Conservation (phyloP, 2,329 filamentous ascomycete species). For the Sporothrix schenckii region DNA sequence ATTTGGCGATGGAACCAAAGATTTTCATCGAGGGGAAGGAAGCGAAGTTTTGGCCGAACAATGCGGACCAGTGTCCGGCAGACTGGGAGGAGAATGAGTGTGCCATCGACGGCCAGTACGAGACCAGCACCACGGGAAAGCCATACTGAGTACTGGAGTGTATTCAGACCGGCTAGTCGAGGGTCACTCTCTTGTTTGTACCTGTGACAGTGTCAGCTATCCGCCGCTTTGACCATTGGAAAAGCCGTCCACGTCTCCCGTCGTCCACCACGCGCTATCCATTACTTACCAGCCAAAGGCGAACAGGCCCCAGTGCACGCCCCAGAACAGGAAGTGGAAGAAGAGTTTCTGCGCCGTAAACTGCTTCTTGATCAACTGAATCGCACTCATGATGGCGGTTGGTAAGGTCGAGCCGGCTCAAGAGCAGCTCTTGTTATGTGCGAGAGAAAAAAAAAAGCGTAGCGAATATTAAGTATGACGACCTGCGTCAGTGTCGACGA, state of each 20-base stretch:
- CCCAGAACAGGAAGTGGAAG: conserved; percentile 83
- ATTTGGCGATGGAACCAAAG: conserved; percentile 96
- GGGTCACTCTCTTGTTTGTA: conserved; percentile 72
- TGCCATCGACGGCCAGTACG: conserved; percentile 78
- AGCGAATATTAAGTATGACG: conserved; percentile 51
- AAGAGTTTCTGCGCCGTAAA: conserved; percentile 70
- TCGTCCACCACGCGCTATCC: background rate
- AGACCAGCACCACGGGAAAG: conserved; percentile 91
- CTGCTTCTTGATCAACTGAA: conserved; percentile 60
- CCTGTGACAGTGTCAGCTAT: conserved; percentile 56
- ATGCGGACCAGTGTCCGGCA: conserved; percentile 87
- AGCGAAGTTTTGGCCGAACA: conserved; percentile 82
- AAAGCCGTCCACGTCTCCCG: too few species aligned
- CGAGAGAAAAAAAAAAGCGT: background rate
- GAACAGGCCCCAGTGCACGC: conserved; percentile 76
- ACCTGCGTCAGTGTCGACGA: conserved; percentile 53
- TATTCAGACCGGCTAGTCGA: conserved; percentile 76
- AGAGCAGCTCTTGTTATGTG: background rate
- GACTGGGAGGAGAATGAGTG: conserved; percentile 89
- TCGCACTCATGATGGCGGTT: conserved; percentile 48
- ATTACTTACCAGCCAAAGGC: conserved; percentile 75
- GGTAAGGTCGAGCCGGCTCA: conserved; percentile 32
- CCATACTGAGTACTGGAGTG: conserved; percentile 87
- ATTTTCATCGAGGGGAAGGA: conserved; percentile 92
- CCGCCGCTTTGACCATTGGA: too few species aligned